Evolutionary conservation across 2,329 filamentous ascomycete species (phyloP), one percentile per base, ranked within the genome.

Genomic region (Fusarium kyushuense): DNA sequence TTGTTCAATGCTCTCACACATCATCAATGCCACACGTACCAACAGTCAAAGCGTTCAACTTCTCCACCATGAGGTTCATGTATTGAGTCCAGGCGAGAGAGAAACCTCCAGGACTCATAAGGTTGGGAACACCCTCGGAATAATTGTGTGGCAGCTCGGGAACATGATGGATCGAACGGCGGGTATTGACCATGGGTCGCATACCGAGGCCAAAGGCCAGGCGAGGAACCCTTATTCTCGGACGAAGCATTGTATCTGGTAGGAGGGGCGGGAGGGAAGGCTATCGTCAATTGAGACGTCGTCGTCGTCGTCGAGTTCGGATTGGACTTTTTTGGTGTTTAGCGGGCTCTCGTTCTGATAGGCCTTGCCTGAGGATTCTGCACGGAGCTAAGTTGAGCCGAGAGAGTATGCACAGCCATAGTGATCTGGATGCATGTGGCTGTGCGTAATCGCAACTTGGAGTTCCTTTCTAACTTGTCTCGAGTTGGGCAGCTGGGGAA

Each of bases 51-150:
- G 83, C 80, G 79, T 96, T 96, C 77, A 98, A 86, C 79, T 91
- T 92, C 67, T 93, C 84, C 53, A 94, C 79, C 74, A 95, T 84
- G 70, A 91, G 80, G 36, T 82, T 77, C 84, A 97, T 94, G 82
- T 97, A 97, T 75, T 94, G 84, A 33, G 86, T 90, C 90, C 93
- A 99, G 49, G 94, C 90, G 55, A 92, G 86, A 57, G 90, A 81
- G 79, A 92, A 96, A 55, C 87, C 92, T 51, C 86, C 83, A 3
- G 84, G 78, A 30, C 89, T 89, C 76, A 97, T 84, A 63, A 98
- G 84, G 16, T 88, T 87, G n/a, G 88, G 86, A 8, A 97, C 84
- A 61, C 84, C 86, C 43, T 84, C 60, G 51, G 77, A 76, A 79
- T 80, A 84, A 70, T 83, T 76, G 57, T 86, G 81, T 33, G 72